Conservation (phyloP, 2,329 filamentous ascomycete species). For the Neopestalotiopsis rosae region DNA sequence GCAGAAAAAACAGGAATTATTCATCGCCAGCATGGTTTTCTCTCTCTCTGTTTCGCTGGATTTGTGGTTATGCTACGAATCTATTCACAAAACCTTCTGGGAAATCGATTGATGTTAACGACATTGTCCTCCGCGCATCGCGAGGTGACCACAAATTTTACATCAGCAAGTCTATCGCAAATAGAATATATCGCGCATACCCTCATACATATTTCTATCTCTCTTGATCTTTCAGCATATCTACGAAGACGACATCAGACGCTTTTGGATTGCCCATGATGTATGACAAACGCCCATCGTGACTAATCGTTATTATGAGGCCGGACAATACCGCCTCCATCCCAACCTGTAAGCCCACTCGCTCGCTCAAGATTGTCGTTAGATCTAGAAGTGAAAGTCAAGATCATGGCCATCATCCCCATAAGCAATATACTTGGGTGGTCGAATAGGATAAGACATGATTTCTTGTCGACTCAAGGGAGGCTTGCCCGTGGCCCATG, state of each 20-base stretch:
- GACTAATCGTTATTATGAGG: background rate
- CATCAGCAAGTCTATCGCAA: too few relatives aligned
- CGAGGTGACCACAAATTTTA: too few relatives aligned
- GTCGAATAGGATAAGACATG: conserved; percentile 24
- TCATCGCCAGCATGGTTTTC: too few relatives aligned
- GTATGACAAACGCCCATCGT: background rate
- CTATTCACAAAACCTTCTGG: too few relatives aligned
- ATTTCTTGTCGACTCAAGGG: conserved; percentile 27
- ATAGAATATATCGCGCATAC: too few relatives aligned
- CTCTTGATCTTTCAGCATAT: background rate
- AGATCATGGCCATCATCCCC: conserved; percentile 32
- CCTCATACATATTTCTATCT: background rate
- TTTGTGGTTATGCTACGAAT: too few relatives aligned
- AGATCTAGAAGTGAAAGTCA: background rate
- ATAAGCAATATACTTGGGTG: conserved; percentile 22
- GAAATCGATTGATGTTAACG: too few relatives aligned
- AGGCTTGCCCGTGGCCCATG: conserved; percentile 29
- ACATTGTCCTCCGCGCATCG: too few relatives aligned
- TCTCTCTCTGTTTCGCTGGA: too few relatives aligned
- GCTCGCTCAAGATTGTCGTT: background rate
- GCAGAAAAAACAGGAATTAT: too few relatives aligned
- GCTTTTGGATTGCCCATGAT: background rate
- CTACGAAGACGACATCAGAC: background rate
- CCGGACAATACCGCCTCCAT: background rate
- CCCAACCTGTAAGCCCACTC: background rate